These are phyloP conservation scores for Diaporthe humulicola DNA, from an alignment of 2,329 filamentous ascomycete species.

Conservation along the genomic window DNA sequence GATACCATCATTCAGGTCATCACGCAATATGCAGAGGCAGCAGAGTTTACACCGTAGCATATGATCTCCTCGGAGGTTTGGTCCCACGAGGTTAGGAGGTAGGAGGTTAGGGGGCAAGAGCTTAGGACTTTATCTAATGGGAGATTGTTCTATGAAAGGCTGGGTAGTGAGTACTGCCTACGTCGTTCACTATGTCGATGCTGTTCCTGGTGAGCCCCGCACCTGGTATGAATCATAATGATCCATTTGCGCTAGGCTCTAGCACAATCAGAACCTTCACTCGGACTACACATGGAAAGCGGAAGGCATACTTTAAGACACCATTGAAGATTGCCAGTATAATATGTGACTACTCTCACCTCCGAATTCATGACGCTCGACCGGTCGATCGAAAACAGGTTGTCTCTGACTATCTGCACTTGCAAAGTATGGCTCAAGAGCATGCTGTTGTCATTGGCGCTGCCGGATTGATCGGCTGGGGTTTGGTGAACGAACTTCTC, in stretches of 20 bases:
- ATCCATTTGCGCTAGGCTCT: neutral
- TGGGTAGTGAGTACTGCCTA: no score
- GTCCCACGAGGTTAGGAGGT: neutral
- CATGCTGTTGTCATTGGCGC: constrained; percentile 24
- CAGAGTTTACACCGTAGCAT: neutral
- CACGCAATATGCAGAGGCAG: neutral
- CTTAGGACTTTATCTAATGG: neutral
- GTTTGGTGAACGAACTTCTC: constrained; percentile 6
- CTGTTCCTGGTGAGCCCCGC: neutral
- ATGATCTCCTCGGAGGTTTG: neutral
- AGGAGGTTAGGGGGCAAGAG: no score
- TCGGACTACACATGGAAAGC: neutral
- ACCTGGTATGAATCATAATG: constrained; percentile 1
- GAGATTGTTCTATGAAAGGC: neutral
- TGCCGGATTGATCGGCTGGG: constrained; percentile 27
- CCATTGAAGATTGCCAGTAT: neutral
- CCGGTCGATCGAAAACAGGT: no score
- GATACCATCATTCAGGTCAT: neutral
- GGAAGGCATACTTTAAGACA: neutral
- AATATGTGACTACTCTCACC: neutral
- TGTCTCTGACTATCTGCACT: neutral
- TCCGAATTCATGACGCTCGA: neutral
- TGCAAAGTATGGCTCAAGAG: neutral
- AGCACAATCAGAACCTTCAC: neutral
- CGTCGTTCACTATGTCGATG: no score